phyloP scores from a whole-genome alignment of 345 rosid species.

The Populus nigra region DNA sequence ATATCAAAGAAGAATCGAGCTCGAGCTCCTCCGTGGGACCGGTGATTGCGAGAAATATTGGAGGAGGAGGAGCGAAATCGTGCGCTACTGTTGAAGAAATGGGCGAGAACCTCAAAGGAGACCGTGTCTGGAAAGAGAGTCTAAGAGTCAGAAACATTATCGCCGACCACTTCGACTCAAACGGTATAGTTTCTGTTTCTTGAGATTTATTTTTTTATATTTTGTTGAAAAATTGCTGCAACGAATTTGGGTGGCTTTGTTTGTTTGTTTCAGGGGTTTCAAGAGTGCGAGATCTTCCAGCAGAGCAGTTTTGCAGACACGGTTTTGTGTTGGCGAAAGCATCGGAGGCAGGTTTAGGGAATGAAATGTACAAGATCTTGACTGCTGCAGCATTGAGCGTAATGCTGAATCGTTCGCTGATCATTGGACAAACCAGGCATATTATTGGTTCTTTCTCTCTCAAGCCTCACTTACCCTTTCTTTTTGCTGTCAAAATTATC shows the following conservation, averaged over 20 bases:
- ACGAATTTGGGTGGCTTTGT: background rate
- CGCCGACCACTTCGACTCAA: conserved; percentile 50
- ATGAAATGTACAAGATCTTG: conserved; percentile 95
- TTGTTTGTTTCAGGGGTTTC: conserved; percentile 56
- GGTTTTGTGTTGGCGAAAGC: conserved; percentile 88
- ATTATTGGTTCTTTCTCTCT: conserved; percentile 87
- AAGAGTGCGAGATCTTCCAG: conserved; percentile 61
- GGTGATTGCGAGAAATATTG: background rate
- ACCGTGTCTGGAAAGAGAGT: conserved; percentile 52
- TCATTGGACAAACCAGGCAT: conserved; percentile 99
- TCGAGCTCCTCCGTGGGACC: background rate
- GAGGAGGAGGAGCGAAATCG: conserved; percentile 23
- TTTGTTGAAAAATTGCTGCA: background rate
- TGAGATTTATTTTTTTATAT: background rate
- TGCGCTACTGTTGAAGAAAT: conserved; percentile 95
- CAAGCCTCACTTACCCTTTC: conserved; percentile 51
- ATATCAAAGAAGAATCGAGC: background rate
- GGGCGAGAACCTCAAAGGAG: conserved; percentile 68
- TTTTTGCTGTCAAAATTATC: background rate
- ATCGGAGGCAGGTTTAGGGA: conserved; percentile 96
- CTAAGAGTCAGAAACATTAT: conserved; percentile 60
- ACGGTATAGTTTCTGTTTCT: conserved; percentile 37
- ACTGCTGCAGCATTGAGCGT: conserved; percentile 86
- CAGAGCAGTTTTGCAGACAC: conserved; percentile 76
- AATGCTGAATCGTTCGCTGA: conserved; percentile 90